Conservation (phyloP, 2,329 filamentous ascomycete species). For the Elsinoe fawcettii region DNA sequence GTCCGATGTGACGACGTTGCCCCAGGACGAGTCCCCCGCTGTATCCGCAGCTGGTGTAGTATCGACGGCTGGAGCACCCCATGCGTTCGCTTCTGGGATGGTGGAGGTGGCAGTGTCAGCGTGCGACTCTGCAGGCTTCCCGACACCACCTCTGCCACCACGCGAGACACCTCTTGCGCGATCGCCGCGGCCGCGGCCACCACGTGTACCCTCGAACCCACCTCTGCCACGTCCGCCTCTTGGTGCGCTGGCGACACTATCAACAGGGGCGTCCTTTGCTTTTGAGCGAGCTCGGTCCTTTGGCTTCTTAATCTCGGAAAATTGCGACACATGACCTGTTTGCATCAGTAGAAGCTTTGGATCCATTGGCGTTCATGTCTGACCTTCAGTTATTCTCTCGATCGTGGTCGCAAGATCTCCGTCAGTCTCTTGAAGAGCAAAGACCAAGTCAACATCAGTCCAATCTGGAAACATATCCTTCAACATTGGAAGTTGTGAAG, state of each 20-base stretch:
- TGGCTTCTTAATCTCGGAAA: conserved; percentile 75
- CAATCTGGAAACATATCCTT: conserved; percentile 92
- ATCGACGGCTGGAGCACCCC: conserved; percentile 43
- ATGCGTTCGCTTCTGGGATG: conserved; percentile 61
- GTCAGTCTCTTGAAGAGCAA: conserved; percentile 81
- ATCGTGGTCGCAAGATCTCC: conserved; percentile 66
- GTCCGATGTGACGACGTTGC: conserved; percentile 28
- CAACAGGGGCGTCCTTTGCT: conserved; percentile 54
- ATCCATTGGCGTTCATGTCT: conserved; percentile 21
- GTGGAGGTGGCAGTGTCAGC: conserved; percentile 54
- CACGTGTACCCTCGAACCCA: conserved; percentile 48
- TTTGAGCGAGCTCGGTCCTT: conserved; percentile 68
- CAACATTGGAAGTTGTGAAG: conserved; percentile 68
- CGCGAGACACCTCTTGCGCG: conserved; percentile 44
- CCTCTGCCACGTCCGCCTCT: conserved; percentile 32
- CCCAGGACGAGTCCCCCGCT: conserved; percentile 30
- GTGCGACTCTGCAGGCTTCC: conserved; percentile 54
- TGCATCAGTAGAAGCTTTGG: conserved; percentile 15
- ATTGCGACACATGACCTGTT: conserved; percentile 69
- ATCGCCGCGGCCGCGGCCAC: conserved; percentile 57
- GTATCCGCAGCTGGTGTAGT: background rate
- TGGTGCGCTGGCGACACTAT: conserved; percentile 33
- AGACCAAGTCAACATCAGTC: conserved; percentile 91
- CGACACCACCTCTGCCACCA: conserved; percentile 55
- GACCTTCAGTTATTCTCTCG: conserved; percentile 74